These are phyloP conservation scores for Plantago ovata DNA, from an alignment of 257 asterid species.

Conservation along the genomic window DNA sequence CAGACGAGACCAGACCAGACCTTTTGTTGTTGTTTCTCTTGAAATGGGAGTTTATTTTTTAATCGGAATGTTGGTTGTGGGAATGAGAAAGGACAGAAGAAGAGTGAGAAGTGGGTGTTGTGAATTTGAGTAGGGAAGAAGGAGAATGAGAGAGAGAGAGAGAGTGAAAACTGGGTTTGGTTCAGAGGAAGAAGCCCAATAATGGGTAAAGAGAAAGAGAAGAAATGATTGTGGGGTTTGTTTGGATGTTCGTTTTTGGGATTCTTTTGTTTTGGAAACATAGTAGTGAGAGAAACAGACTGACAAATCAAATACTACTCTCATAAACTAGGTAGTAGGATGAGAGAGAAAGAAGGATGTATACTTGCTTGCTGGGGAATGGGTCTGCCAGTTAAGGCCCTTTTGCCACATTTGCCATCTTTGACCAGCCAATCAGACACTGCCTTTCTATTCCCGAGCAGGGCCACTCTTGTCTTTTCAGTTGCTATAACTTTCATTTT, in stretches of 20 bases:
- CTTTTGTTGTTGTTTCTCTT: slow-evolving; percentile 20
- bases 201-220: not conserved
- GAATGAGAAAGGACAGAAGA: not conserved
- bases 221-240: slow-evolving; percentile 9
- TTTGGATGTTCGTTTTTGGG: slow-evolving; percentile 2
- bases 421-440: no score
- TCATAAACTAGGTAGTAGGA: not conserved
- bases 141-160: not conserved
- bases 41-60: slow-evolving; percentile 7
- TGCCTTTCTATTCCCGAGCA: no score
- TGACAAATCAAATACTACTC: not conserved
- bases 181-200: not conserved
- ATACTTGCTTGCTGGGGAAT: no score
- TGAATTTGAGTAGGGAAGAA: not conserved
- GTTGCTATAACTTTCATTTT: no score
- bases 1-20: no score
- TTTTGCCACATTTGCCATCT: not conserved
- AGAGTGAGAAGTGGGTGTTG: not conserved
- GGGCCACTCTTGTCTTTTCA: no score
- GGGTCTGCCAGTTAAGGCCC: no score
- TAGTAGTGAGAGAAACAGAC: not conserved
- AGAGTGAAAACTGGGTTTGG: not conserved
- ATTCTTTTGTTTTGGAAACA: not conserved
- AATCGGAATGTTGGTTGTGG: not conserved
- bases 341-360: no score